Base-by-base conservation (phyloP, 2,329 filamentous ascomycete species). In the Cordyceps militaris region DNA sequence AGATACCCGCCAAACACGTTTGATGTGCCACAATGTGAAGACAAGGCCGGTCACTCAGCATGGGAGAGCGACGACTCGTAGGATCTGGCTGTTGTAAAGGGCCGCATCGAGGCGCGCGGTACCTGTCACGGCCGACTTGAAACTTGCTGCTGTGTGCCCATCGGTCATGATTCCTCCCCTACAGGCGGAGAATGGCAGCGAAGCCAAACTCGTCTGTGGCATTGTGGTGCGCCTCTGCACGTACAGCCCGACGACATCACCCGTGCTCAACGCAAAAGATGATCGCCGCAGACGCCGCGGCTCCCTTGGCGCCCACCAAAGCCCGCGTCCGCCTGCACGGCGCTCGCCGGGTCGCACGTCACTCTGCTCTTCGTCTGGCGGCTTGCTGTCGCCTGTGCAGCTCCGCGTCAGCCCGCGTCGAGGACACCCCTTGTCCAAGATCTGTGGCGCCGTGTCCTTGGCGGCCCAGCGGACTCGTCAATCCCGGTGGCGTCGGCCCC, bases 1-100 rank as follows among this genome's bases (percentile, higher is more conserved):
- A 52, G 50, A 59, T 60, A 61, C 56, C 54, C 58, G 47, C 54
- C 26, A 28, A 47, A 44, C 13, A n/a, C 14, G 26, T 23, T 3
- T 14, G 10, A 8, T 24, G 51, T 7, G 9, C 38, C 19, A 7
- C 2, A 42, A 26, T 54, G 28, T 24, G 38, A 43, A 34, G n/a
- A 24, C 40, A 3, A 42, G 3, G 11, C 7, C 34, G 13, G 10
- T 10, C 9, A 13, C 6, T 23, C 4, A 14, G 7, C 21, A 4
- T 13, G 21, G 21, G 11, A 24, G 38, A 4, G n/a, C n/a, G 5
- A 21, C 19, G 7, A 40, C 36, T 40, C 14, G 34, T 7, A 4
- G 13, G 7, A 9, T 40, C 36, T 36, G 34, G 34, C 34, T 36
- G 14, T 4, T 16, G 34, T 36, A 10, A n/a, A 42, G 38, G n/a